Conservation (phyloP, 2,329 filamentous ascomycete species). For the Simplicillium aogashimaense region DNA sequence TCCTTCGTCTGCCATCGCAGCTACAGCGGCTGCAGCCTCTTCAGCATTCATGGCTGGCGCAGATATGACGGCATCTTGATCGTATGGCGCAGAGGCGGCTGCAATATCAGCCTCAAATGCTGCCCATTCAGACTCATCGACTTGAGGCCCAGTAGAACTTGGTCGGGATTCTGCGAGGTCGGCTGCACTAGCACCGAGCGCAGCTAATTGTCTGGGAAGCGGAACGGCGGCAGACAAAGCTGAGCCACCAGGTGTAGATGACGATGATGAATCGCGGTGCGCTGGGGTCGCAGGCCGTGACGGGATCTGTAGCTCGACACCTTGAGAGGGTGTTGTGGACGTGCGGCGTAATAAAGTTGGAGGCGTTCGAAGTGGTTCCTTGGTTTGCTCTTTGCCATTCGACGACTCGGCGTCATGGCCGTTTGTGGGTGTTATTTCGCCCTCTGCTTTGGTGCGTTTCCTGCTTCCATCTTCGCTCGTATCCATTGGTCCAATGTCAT, state of each 20-base stretch:
- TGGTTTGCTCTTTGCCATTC: background rate
- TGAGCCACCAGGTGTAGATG: slow-evolving; percentile 25
- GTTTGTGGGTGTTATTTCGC: slow-evolving; percentile 9
- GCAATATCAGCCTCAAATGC: slow-evolving; percentile 80
- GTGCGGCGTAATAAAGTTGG: slow-evolving; percentile 33
- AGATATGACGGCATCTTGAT: slow-evolving; percentile 50
- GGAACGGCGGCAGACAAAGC: slow-evolving; percentile 6
- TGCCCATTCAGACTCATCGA: slow-evolving; percentile 74
- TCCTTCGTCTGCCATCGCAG: slow-evolving; percentile 38
- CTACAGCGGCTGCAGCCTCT: slow-evolving; percentile 45
- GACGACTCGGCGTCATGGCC: slow-evolving; percentile 7
- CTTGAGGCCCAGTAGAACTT: slow-evolving; percentile 10
- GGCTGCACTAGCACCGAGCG: slow-evolving; percentile 5
- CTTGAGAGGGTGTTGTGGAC: slow-evolving; percentile 42
- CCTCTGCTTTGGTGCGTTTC: slow-evolving; percentile 36
- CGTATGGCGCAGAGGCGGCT: slow-evolving; percentile 24
- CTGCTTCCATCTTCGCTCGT: slow-evolving; percentile 24
- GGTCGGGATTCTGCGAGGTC: background rate
- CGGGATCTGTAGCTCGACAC: slow-evolving; percentile 52
- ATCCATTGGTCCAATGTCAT: slow-evolving; percentile 23
- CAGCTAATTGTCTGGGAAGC: slow-evolving; percentile 19
- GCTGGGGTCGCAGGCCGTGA: slow-evolving; percentile 53
- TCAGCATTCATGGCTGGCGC: slow-evolving; percentile 58
- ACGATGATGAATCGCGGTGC: slow-evolving; percentile 28
- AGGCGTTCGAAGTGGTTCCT: slow-evolving; percentile 24